Conservation (phyloP, 2,329 filamentous ascomycete species). For the Parascedosporium putredinis region DNA sequence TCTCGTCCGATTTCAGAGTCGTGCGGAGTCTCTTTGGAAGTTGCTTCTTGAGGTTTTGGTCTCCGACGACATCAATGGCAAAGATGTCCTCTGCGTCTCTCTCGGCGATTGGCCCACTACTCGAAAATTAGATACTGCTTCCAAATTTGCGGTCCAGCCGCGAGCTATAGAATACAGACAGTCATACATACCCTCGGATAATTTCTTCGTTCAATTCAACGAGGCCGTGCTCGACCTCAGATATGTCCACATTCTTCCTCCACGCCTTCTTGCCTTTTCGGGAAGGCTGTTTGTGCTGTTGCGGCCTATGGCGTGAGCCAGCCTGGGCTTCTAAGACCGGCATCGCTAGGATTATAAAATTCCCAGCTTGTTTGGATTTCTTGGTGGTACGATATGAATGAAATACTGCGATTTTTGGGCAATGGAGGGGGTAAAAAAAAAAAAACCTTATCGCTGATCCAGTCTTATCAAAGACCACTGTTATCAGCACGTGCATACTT, state of each 20-base stretch:
- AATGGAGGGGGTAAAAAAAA: too few relatives aligned
- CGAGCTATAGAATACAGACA: too few relatives aligned
- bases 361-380: background rate
- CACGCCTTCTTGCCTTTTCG: constrained; percentile 98
- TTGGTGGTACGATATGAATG: too few relatives aligned
- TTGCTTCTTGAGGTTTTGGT: constrained; percentile 53
- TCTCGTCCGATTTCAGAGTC: constrained; percentile 88
- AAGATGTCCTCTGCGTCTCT: constrained; percentile 78
- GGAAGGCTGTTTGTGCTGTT: constrained; percentile 78
- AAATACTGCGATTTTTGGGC: too few relatives aligned
- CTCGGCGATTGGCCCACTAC: constrained; percentile 75
- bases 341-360: constrained; percentile 26
- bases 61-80: constrained; percentile 65
- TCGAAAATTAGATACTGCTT: background rate
- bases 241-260: constrained; percentile 95
- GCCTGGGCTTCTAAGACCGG: constrained; percentile 39
- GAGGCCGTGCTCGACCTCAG: constrained; percentile 73
- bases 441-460: too few relatives aligned
- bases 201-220: constrained; percentile 80
- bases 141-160: too few relatives aligned
- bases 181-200: constrained; percentile 65
- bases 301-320: constrained; percentile 51
- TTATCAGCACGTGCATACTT: constrained; percentile 6
- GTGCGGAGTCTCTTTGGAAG: constrained; percentile 50
- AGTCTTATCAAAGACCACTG: constrained; percentile 1